Base-by-base conservation (phyloP, 805 yeast species). In the Lachancea quebecensis region DNA sequence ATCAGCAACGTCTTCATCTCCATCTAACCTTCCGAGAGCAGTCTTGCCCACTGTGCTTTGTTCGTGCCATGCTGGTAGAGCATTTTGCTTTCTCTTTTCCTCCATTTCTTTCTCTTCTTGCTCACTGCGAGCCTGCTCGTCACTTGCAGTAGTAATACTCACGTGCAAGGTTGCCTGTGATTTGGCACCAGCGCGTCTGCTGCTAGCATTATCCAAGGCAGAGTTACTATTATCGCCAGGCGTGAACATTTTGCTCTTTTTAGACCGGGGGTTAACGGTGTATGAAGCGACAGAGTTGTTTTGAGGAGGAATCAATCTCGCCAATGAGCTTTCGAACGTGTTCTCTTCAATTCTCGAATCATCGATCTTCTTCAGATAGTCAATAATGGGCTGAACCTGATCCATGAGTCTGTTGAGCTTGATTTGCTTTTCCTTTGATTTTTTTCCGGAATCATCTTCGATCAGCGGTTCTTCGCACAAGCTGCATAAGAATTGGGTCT, bases 61-160 rank as follows among this genome's bases (percentile, higher is more conserved):
- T 52, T 84, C 79, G 62, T 93, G 96, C 99, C 99, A 93, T 27
- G 93, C 82, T 7, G 99, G 99, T 53, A 93, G 73, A 3, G 96
- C 96, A 62, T 93, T 93, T 64, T 91, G 96, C 59, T 85, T 82
- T 64, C 90, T 64, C 75, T 82, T 64, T 77, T 79, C 74, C 75
- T 81, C 70, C 71, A 80, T 66, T 62, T 85, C 83, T 59, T 77
- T 70, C 54, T 80, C 81, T 59, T 71, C 75, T 55, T 75, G 74
- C 65, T 82, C 89, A 54, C 79, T 75, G 59, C 75, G 81, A 53
- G 75, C 73, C 49, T 79, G 79, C 57, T 86, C 95, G 64, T 87
- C 96, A 55, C 81, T 85, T 14, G 91, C 93, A 4, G 95, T 81
- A 43, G 84, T 75, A 54, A 93, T 89, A 54, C 85, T 82, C 46